phyloP scores from a whole-genome alignment of 306 rosid genomes.

The Cucumis hystrix region DNA sequence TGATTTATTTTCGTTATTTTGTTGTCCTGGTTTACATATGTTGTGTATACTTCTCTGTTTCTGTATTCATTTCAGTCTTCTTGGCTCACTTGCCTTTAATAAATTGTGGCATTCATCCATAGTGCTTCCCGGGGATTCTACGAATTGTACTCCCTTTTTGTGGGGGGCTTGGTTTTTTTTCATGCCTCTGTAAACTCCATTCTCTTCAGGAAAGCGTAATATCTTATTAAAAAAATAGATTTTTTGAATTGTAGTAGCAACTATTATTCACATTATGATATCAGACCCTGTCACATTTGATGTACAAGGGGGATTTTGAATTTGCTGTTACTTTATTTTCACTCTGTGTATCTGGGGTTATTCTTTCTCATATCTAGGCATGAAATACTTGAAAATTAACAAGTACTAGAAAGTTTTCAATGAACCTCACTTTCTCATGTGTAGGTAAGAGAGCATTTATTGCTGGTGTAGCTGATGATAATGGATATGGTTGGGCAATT shows the following conservation, averaged over 20 bases:
- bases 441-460: constrained; percentile 89
- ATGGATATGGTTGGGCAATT: constrained; percentile 98
- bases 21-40: background rate
- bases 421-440: background rate
- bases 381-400: background rate
- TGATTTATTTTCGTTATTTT: background rate
- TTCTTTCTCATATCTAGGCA: background rate
- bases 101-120: background rate
- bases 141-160: background rate
- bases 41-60: background rate
- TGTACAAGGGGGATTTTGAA: background rate
- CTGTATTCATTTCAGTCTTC: background rate
- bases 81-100: background rate
- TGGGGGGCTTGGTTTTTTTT: background rate
- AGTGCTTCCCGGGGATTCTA: background rate
- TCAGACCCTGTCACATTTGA: background rate
- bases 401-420: background rate
- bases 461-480: constrained; percentile 96
- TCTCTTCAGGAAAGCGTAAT: background rate
- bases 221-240: background rate
- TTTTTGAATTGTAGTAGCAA: background rate
- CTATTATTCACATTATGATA: background rate
- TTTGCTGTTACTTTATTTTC: background rate
- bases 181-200: background rate
- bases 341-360: background rate